Percentiles rank a stretch among this genome's conserved stretches.
Conservation (phyloP, 2,329 filamentous ascomycete species). For the Botryotinia globosa region DNA sequence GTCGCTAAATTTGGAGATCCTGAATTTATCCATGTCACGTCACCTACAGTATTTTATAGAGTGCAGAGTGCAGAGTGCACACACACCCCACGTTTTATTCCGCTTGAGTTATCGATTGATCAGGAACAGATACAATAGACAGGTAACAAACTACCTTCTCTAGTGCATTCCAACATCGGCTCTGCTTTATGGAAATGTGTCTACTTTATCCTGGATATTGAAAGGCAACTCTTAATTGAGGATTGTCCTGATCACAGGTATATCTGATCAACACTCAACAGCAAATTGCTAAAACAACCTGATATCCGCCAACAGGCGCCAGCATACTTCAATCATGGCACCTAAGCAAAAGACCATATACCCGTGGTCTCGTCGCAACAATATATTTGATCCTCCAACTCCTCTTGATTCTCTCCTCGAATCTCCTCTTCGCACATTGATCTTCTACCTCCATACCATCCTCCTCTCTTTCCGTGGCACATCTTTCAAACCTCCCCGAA, state of each 20-base stretch:
- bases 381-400: slow-evolving; percentile 38
- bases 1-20: slow-evolving; percentile 11
- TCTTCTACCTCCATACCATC: slow-evolving; percentile 60
- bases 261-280: neutral
- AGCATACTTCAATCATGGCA: slow-evolving; percentile 5
- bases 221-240: slow-evolving; percentile 11
- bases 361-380: slow-evolving; percentile 35
- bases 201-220: neutral
- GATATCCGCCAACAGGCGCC: neutral
- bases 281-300: neutral
- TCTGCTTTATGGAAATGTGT: slow-evolving; percentile 5
- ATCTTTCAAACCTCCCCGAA: slow-evolving; percentile 56
- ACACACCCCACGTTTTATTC: neutral
- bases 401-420: slow-evolving; percentile 61
- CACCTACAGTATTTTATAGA: too few species aligned
- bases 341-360: slow-evolving; percentile 27
- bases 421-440: slow-evolving; percentile 65
- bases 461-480: slow-evolving; percentile 66
- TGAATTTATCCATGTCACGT: slow-evolving; percentile 1
- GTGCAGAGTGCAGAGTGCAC: too few species aligned
- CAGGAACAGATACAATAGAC: neutral
- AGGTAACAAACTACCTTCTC: neutral
- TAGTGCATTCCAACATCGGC: neutral
- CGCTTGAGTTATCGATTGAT: neutral
- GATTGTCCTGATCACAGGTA: neutral